Conservation (phyloP, 2,329 filamentous ascomycete genomes). For the Exophiala alcalophila region DNA sequence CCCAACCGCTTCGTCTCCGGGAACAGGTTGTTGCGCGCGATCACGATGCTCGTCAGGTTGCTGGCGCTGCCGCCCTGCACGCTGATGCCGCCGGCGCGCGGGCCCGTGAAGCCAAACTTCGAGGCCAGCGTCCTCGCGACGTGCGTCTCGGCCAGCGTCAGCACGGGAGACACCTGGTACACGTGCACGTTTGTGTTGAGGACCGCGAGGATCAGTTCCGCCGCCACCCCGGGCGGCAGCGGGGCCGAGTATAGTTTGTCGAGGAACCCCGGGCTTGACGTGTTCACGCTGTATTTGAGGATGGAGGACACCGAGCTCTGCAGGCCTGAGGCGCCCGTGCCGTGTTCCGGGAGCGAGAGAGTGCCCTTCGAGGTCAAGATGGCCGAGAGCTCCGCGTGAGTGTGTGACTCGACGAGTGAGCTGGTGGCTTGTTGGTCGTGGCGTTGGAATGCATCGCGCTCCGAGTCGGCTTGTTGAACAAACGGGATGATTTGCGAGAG, state of each 20-base stretch:
- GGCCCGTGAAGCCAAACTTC: constrained; percentile 72
- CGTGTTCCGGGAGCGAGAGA: constrained; percentile 53
- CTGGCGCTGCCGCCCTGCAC: constrained; percentile 79
- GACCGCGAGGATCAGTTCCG: constrained; percentile 78
- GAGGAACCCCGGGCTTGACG: constrained; percentile 96
- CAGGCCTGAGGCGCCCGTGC: constrained; percentile 68
- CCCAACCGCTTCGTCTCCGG: constrained; percentile 73
- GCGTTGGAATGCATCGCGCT: constrained; percentile 27
- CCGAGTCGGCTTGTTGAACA: constrained; percentile 43
- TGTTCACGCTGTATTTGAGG: constrained; percentile 86
- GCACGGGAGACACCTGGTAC: constrained; percentile 85
- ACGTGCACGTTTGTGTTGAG: constrained; percentile 95
- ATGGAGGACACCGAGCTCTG: constrained; percentile 68
- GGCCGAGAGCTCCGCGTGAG: constrained; percentile 57
- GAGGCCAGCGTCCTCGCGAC: constrained; percentile 70
- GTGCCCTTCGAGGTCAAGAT: constrained; percentile 42
- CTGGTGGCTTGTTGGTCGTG: constrained; percentile 50
- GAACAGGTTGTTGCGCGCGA: constrained; percentile 82
- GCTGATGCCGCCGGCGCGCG: constrained; percentile 67
- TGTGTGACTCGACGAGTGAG: constrained; percentile 62
- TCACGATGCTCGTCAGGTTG: constrained; percentile 79
- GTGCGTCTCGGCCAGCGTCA: constrained; percentile 83
- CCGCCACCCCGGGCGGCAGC: constrained; percentile 79
- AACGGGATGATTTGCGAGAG: constrained; percentile 46
- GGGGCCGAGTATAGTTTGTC: constrained; percentile 94